Percentiles rank a stretch among this genome's conserved stretches.
These are phyloP conservation scores for Auricularia heimuer DNA, from an alignment of 768 basidiomycete genomes.

Conservation along the genomic window DNA sequence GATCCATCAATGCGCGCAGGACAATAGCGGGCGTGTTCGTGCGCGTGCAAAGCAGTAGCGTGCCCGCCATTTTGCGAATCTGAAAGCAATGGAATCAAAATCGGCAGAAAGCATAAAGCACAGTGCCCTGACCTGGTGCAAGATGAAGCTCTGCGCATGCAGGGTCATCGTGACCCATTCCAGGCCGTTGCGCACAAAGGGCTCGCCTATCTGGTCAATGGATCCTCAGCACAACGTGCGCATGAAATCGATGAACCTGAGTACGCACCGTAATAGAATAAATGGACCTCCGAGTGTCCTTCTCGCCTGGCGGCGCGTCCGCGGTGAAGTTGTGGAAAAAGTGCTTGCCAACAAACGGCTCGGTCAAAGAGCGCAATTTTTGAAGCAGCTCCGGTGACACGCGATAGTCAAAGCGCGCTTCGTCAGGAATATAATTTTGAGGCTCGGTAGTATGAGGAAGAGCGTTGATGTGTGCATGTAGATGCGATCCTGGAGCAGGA, in stretches of 20 bases:
- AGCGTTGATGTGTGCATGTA: background rate
- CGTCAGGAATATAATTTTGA: background rate
- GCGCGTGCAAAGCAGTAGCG: slow-evolving; percentile 68
- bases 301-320: slow-evolving; percentile 74
- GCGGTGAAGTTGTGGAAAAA: slow-evolving; percentile 98
- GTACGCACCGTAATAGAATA: background rate
- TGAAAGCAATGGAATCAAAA: background rate
- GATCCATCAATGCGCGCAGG: background rate
- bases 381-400: slow-evolving; percentile 35
- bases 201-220: slow-evolving; percentile 35
- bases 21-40: slow-evolving; percentile 49
- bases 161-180: slow-evolving; percentile 92
- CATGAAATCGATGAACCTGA: background rate
- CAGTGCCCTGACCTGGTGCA: slow-evolving; percentile 70
- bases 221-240: too few species aligned
- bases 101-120: too few species aligned
- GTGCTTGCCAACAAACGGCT: slow-evolving; percentile 75
- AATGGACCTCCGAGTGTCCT: slow-evolving; percentile 17
- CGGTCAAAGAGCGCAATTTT: slow-evolving; percentile 43
- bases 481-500: slow-evolving; percentile 27
- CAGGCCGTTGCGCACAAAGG: slow-evolving; percentile 77
- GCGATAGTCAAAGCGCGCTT: background rate
- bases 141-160: slow-evolving; percentile 98
- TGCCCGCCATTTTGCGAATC: slow-evolving; percentile 86
- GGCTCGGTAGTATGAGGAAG: background rate